Percentiles rank a stretch among this genome's conserved stretches.
Evolutionary conservation across 352 stramenopile genomes (phyloP).

Genomic region (Globisporangium yorkense): DNA sequence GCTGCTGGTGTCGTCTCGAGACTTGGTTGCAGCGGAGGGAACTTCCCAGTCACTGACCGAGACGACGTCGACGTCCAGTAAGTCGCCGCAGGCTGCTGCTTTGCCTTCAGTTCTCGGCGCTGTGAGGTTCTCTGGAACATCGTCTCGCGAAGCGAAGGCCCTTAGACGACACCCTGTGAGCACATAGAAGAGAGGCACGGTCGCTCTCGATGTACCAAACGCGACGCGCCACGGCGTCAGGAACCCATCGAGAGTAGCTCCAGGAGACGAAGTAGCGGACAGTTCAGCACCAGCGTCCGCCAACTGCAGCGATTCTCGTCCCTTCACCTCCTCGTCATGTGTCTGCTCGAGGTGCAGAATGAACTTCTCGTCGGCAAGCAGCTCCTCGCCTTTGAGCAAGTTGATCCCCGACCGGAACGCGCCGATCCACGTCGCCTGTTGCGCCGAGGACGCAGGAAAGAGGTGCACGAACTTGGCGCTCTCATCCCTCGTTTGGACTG

Average conservation of each 20-base stretch:
- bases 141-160: conserved; percentile 20
- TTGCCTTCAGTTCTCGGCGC: neutral
- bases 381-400: conserved; percentile 42
- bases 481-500: conserved; percentile 12
- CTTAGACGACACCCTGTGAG: conserved; percentile 27
- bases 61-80: conserved; percentile 32
- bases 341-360: conserved; percentile 36
- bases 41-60: conserved; percentile 40
- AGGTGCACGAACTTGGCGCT: conserved; percentile 25
- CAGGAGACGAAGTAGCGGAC: conserved; percentile 16
- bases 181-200: conserved; percentile 25
- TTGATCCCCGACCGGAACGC: conserved; percentile 34
- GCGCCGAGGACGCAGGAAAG: conserved; percentile 27
- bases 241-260: conserved; percentile 45
- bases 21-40: neutral
- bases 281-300: neutral
- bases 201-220: conserved; percentile 2
- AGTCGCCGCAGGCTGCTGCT: conserved; percentile 2
- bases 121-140: neutral
- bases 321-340: conserved; percentile 14
- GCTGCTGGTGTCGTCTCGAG: neutral
- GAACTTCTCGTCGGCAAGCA: conserved; percentile 44
- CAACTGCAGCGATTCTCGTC: neutral
- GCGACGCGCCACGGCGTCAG: conserved; percentile 32
- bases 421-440: conserved; percentile 35